phyloP scores from a whole-genome alignment of 2,329 filamentous ascomycete genomes.

The Aspergillus floridensis region DNA sequence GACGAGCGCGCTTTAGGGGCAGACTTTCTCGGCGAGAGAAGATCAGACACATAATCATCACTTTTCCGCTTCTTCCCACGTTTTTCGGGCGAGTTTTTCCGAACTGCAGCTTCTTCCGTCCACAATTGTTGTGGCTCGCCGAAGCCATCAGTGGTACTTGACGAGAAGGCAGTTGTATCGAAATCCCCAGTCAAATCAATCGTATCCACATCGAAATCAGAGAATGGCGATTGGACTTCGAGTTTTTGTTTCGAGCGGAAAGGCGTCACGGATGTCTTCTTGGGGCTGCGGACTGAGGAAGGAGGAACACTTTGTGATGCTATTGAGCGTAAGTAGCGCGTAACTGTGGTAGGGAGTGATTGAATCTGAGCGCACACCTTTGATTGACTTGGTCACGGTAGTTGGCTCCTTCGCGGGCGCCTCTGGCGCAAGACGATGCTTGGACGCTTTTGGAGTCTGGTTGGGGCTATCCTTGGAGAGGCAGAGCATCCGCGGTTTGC shows the following conservation, averaged over 20 bases:
- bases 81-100: conserved; percentile 35
- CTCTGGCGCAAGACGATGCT: conserved; percentile 15
- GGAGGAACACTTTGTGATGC: conserved; percentile 17
- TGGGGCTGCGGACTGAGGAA: conserved; percentile 18
- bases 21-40: conserved; percentile 33
- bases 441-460: conserved; percentile 21
- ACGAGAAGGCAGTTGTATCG: conserved; percentile 36
- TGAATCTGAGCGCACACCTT: conserved; percentile 25
- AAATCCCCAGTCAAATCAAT: conserved; percentile 46
- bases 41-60: conserved; percentile 44
- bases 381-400: conserved; percentile 10
- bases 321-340: conserved; percentile 11
- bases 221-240: conserved; percentile 17
- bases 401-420: conserved; percentile 9
- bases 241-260: conserved; percentile 18
- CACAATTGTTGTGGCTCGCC: conserved; percentile 43
- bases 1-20: conserved; percentile 25
- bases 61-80: conserved; percentile 51
- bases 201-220: conserved; percentile 39
- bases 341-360: not conserved
- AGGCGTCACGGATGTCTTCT: conserved; percentile 21
- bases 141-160: conserved; percentile 40
- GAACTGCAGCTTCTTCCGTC: conserved; percentile 44
- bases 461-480: conserved; percentile 21
- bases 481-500: conserved; percentile 42